phyloP scores from a whole-genome alignment of 805 yeast genomes.

The Yarrowia sp. region DNA sequence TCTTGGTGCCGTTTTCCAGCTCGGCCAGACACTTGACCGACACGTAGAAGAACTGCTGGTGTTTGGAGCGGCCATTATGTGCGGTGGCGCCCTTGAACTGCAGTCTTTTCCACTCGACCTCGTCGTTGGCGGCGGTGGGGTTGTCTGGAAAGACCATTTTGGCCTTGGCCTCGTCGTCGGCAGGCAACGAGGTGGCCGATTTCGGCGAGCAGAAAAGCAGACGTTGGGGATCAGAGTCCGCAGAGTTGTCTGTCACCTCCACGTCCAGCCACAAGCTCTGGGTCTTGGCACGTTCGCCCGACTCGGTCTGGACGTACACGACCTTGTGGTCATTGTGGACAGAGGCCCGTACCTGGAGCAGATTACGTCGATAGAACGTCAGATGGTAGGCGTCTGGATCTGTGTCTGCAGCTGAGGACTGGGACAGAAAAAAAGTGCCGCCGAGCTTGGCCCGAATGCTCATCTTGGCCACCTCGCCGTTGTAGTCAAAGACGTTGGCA shows the following conservation, averaged over 20 bases:
- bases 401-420: neutral
- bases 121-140: slow-evolving; percentile 32
- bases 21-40: slow-evolving; percentile 32
- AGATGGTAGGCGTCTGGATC: slow-evolving; percentile 29
- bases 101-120: slow-evolving; percentile 36
- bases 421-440: slow-evolving; percentile 13
- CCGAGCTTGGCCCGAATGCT: slow-evolving; percentile 10
- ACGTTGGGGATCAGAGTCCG: slow-evolving; percentile 28
- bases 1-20: slow-evolving; percentile 33
- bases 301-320: slow-evolving; percentile 29
- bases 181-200: slow-evolving; percentile 21
- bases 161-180: slow-evolving; percentile 26
- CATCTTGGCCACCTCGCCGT: slow-evolving; percentile 12
- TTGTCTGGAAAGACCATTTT: slow-evolving; percentile 32
- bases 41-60: slow-evolving; percentile 31
- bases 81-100: slow-evolving; percentile 38
- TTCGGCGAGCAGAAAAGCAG: slow-evolving; percentile 33
- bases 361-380: slow-evolving; percentile 34
- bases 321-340: slow-evolving; percentile 34
- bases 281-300: slow-evolving; percentile 29
- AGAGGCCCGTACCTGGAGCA: slow-evolving; percentile 33
- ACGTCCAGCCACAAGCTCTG: slow-evolving; percentile 32
- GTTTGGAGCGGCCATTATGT: slow-evolving; percentile 35
- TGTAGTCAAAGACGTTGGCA: slow-evolving; percentile 12
- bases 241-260: slow-evolving; percentile 29